A percentile compares a stretch with the other conserved stretches of the same genome.
phyloP scores from a whole-genome alignment of 2,329 filamentous ascomycete species.

The Alternaria sp. region DNA sequence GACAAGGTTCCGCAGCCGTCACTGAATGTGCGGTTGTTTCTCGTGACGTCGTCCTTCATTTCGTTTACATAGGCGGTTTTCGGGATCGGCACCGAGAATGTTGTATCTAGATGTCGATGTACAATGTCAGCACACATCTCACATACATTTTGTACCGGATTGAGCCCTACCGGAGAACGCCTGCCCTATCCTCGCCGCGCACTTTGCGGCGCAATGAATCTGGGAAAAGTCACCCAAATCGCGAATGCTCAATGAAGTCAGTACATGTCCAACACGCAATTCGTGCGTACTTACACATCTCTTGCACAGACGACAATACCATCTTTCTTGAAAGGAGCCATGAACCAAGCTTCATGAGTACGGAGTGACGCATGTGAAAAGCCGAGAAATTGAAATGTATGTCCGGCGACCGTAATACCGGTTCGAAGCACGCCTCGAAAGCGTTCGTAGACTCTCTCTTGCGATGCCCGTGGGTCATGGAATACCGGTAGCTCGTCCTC shows the following conservation, averaged over 20 bases:
- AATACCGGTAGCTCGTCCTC: conserved; percentile 71
- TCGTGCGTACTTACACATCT: conserved; percentile 57
- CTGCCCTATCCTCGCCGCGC: conserved; percentile 66
- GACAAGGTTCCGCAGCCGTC: conserved; percentile 83
- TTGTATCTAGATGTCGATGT: conserved; percentile 63
- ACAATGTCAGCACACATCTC: neutral
- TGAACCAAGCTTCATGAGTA: conserved; percentile 42
- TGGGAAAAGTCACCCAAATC: conserved; percentile 48
- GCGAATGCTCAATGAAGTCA: conserved; percentile 16
- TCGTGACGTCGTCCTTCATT: conserved; percentile 60
- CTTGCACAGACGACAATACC: conserved; percentile 55
- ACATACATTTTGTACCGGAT: neutral
- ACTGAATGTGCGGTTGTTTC: conserved; percentile 70
- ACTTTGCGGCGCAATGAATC: conserved; percentile 63
- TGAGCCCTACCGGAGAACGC: conserved; percentile 66
- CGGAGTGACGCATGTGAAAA: conserved; percentile 43
- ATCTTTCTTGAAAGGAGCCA: conserved; percentile 36
- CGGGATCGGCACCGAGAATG: conserved; percentile 63
- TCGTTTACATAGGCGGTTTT: conserved; percentile 56
- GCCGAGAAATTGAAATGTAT: conserved; percentile 40
- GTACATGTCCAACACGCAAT: neutral
- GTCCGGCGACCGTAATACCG: conserved; percentile 57
- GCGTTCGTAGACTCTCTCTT: conserved; percentile 43
- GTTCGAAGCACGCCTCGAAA: conserved; percentile 66
- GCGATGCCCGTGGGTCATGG: conserved; percentile 56